Conservation (phyloP, 2,329 filamentous ascomycete genomes). For the Podosphaera fusca region DNA sequence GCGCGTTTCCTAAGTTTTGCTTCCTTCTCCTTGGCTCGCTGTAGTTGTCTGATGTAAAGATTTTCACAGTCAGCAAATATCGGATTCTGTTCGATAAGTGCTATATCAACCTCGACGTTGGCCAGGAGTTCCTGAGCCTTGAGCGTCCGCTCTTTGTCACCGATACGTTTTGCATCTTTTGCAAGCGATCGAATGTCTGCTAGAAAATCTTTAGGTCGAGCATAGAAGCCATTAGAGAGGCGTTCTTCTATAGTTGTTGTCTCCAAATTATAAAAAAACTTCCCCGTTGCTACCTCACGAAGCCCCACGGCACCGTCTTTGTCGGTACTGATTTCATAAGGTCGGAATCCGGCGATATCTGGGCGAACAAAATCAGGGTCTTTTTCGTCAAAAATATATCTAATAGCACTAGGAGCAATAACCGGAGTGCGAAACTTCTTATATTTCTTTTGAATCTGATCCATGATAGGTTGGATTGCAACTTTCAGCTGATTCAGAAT, state of each 20-base stretch:
- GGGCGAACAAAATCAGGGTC: slow-evolving; percentile 47
- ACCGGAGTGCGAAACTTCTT: slow-evolving; percentile 67
- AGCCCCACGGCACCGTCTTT: slow-evolving; percentile 57
- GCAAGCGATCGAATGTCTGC: slow-evolving; percentile 66
- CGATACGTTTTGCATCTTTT: slow-evolving; percentile 60
- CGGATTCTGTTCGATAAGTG: slow-evolving; percentile 46
- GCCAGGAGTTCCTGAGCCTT: slow-evolving; percentile 80
- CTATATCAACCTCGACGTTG: slow-evolving; percentile 87
- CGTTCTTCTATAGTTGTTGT: slow-evolving; percentile 83
- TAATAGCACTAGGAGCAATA: slow-evolving; percentile 49
- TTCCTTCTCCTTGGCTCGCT: slow-evolving; percentile 34
- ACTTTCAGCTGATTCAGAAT: slow-evolving; percentile 74
- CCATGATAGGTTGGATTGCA: slow-evolving; percentile 82
- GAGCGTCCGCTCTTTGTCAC: slow-evolving; percentile 61
- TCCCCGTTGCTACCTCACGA: slow-evolving; percentile 48
- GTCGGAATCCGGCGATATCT: slow-evolving; percentile 32
- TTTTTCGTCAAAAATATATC: slow-evolving; percentile 65
- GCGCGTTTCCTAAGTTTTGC: slow-evolving; percentile 33
- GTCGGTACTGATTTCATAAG: slow-evolving; percentile 61
- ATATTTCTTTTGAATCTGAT: slow-evolving; percentile 79
- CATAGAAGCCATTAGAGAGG: slow-evolving; percentile 92
- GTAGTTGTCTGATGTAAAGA: slow-evolving; percentile 50
- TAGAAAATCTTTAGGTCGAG: slow-evolving; percentile 70
- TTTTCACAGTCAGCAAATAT: slow-evolving; percentile 56
- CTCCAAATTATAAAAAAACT: slow-evolving; percentile 89